Evolutionary conservation across 352 stramenopile genomes (phyloP).

Genomic region (Phytopythium vexans): DNA sequence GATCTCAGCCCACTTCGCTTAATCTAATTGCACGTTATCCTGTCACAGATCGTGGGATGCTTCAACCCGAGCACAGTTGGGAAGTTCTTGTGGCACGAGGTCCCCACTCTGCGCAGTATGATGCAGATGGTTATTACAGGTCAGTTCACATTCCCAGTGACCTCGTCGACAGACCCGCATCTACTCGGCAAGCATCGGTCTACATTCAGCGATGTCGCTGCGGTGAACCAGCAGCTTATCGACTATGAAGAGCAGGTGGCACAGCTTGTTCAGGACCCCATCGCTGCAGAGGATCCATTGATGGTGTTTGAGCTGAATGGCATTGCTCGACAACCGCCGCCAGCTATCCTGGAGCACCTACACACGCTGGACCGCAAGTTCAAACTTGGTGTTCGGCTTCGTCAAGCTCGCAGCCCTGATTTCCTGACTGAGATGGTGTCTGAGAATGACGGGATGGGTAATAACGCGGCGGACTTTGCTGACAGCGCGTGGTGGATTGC

Average conservation of each 20-base stretch:
- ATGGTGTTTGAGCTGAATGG: slow-evolving; percentile 75
- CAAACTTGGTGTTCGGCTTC: slow-evolving; percentile 72
- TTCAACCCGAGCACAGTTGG: slow-evolving; percentile 82
- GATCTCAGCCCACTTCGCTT: too few relatives aligned
- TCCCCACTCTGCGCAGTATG: slow-evolving; percentile 70
- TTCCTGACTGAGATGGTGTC: slow-evolving; percentile 89
- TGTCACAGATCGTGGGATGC: slow-evolving; percentile 36
- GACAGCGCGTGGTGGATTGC: slow-evolving; percentile 78
- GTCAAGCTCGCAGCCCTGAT: slow-evolving; percentile 69
- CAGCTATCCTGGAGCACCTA: slow-evolving; percentile 74
- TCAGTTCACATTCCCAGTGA: slow-evolving; percentile 64
- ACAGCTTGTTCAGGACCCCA: slow-evolving; percentile 37
- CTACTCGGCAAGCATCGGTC: slow-evolving; percentile 60
- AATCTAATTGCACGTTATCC: neutral
- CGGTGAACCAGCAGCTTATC: slow-evolving; percentile 55
- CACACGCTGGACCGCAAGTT: slow-evolving; percentile 68
- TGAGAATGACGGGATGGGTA: slow-evolving; percentile 33
- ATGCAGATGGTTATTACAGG: slow-evolving; percentile 89
- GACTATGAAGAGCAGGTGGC: slow-evolving; percentile 79
- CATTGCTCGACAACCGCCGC: slow-evolving; percentile 63
- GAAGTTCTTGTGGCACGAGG: slow-evolving; percentile 66
- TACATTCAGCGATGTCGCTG: slow-evolving; percentile 48
- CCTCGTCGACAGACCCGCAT: slow-evolving; percentile 44
- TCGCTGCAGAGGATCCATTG: slow-evolving; percentile 49
- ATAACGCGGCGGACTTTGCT: slow-evolving; percentile 8